phyloP scores from a whole-genome alignment of 805 yeast species.

The Priceomyces melissophilus region DNA sequence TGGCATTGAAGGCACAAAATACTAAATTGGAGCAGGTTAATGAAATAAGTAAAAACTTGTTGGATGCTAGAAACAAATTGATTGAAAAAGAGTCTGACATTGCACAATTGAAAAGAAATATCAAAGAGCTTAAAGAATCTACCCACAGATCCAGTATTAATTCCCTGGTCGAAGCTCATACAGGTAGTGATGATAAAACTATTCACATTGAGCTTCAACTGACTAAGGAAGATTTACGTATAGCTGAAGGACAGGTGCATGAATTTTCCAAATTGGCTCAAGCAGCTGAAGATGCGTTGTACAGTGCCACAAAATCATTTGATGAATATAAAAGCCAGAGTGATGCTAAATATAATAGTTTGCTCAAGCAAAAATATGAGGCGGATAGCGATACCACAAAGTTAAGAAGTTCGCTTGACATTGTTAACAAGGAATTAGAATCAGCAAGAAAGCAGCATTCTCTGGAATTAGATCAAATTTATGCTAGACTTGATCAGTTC shows the following conservation, averaged over 20 bases:
- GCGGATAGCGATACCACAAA: constrained; percentile 17
- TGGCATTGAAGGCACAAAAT: constrained; percentile 50
- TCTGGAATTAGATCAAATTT: constrained; percentile 25
- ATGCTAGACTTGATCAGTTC: constrained; percentile 18
- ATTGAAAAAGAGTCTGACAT: constrained; percentile 36
- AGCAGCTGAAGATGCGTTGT: constrained; percentile 65
- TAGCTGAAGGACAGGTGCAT: constrained; percentile 55
- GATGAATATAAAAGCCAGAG: constrained; percentile 34
- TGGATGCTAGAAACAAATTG: constrained; percentile 39
- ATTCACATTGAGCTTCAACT: constrained; percentile 36
- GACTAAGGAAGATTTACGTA: constrained; percentile 51
- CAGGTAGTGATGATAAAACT: constrained; percentile 2
- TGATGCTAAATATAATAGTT: constrained; percentile 17
- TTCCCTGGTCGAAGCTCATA: neutral
- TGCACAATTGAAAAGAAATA: constrained; percentile 37
- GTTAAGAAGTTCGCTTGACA: constrained; percentile 19
- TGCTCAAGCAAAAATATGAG: constrained; percentile 22
- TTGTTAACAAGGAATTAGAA: constrained; percentile 20
- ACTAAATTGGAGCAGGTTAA: constrained; percentile 58
- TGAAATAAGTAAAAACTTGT: constrained; percentile 44
- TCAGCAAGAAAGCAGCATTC: constrained; percentile 15
- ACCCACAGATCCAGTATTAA: constrained; percentile 1
- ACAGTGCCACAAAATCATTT: constrained; percentile 50
- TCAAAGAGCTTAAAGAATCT: constrained; percentile 15
- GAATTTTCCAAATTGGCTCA: constrained; percentile 61